These are phyloP conservation scores for Dissophora ornata DNA, from an alignment of 192 early-diverging fungal genomes.

Conservation along the genomic window DNA sequence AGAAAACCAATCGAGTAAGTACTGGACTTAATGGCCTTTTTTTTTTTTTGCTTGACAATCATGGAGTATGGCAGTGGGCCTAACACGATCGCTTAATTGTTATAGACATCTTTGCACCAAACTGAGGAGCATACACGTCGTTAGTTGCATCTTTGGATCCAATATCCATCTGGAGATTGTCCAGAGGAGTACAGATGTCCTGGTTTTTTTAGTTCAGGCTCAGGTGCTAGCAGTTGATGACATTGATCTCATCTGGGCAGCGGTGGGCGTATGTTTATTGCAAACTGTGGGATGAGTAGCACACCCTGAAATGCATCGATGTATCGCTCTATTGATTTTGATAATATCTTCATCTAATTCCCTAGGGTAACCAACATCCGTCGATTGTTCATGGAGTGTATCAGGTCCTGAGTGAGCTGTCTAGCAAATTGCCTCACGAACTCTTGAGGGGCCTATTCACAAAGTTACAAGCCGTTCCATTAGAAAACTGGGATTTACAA, in stretches of 20 bases:
- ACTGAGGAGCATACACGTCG: slow-evolving; percentile 49
- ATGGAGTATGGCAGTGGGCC: too few species aligned
- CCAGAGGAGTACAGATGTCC: slow-evolving; percentile 57
- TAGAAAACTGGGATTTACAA: slow-evolving; percentile 48
- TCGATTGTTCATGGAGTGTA: slow-evolving; percentile 60
- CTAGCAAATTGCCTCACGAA: slow-evolving; percentile 45
- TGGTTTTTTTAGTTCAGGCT: slow-evolving; percentile 57
- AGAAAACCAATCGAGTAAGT: slow-evolving; percentile 50
- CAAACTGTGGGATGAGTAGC: not conserved
- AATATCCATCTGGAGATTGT: slow-evolving; percentile 64
- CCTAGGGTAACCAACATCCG: slow-evolving; percentile 59
- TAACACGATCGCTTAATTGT: not conserved
- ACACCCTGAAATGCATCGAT: too few species aligned
- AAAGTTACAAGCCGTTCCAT: slow-evolving; percentile 53
- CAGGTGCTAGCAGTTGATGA: slow-evolving; percentile 48
- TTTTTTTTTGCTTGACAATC: too few species aligned
- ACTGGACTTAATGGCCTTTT: slow-evolving; percentile 4
- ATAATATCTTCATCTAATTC: not conserved
- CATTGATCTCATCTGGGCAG: slow-evolving; percentile 57
- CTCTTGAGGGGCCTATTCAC: slow-evolving; percentile 48
- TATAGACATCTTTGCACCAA: slow-evolving; percentile 48
- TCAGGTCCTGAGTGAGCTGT: slow-evolving; percentile 57
- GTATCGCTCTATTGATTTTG: too few species aligned
- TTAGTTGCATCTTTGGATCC: slow-evolving; percentile 59
- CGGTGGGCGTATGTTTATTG: slow-evolving; percentile 44